A percentile compares a stretch with the other conserved stretches of the same genome.
Evolutionary conservation across 768 basidiomycete genomes (phyloP).

Genomic region (Lentinula aciculospora): DNA sequence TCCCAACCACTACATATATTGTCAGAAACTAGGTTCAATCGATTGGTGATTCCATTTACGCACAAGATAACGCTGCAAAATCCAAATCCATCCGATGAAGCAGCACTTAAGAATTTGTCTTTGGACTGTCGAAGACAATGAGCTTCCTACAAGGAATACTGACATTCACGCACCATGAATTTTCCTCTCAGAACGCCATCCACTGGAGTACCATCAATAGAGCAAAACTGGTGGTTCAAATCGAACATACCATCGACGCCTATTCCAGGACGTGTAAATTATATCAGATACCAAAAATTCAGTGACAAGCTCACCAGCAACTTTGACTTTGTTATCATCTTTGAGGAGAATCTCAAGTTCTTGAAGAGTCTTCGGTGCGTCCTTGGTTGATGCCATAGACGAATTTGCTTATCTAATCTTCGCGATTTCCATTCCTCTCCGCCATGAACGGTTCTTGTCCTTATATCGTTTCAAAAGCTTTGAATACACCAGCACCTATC

Average conservation of each 20-base stretch:
- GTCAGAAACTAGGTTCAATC: background rate
- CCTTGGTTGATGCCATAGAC: background rate
- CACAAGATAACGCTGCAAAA: conserved; percentile 94
- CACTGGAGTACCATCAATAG: conserved; percentile 37
- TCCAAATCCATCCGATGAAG: conserved; percentile 77
- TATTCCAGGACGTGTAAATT: conserved; percentile 14
- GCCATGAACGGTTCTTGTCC: background rate
- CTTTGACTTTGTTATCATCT: conserved; percentile 82
- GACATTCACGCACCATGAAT: conserved; percentile 55
- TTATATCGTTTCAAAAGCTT: conserved; percentile 9
- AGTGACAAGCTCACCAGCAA: conserved; percentile 61
- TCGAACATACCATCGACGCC: conserved; percentile 61
- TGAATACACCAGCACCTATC: conserved; percentile 43
- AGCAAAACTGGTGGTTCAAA: background rate
- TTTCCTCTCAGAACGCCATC: conserved; percentile 96
- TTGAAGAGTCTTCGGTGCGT: conserved; percentile 25
- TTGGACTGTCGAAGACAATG: conserved; percentile 58
- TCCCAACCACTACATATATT: conserved; percentile 69
- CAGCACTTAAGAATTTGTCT: conserved; percentile 83
- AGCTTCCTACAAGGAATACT: background rate
- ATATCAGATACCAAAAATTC: background rate
- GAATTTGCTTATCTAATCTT: background rate
- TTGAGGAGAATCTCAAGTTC: conserved; percentile 51
- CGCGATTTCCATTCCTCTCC: background rate
- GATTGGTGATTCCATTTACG: conserved; percentile 20